phyloP scores from a whole-genome alignment of 2,329 filamentous ascomycete genomes.

The Parascedosporium putredinis region DNA sequence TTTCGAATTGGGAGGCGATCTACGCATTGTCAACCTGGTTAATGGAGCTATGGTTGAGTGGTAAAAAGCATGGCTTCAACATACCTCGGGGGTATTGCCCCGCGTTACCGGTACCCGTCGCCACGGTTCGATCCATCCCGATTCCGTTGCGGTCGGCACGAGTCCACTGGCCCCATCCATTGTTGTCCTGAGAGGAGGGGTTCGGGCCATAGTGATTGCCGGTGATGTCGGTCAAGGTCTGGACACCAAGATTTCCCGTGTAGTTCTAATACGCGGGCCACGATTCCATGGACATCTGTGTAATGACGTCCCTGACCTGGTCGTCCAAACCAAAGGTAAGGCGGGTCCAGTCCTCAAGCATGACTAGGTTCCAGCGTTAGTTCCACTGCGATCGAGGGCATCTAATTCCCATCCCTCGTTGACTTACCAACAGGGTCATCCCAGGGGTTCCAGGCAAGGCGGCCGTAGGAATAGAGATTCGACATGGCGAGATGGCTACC shows the following conservation, averaged over 20 bases:
- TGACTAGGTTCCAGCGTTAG: constrained; percentile 10
- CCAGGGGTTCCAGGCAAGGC: constrained; percentile 53
- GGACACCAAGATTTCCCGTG: constrained; percentile 58
- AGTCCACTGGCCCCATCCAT: constrained; percentile 64
- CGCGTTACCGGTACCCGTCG: constrained; percentile 54
- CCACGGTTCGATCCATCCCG: constrained; percentile 62
- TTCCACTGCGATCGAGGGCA: no score
- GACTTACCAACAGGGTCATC: constrained; percentile 19
- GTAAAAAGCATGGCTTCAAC: neutral
- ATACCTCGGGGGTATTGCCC: constrained; percentile 56
- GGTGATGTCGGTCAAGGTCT: constrained; percentile 58
- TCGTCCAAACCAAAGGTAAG: constrained; percentile 51
- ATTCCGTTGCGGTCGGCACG: constrained; percentile 48
- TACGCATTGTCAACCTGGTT: neutral
- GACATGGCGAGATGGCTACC: constrained; percentile 61
- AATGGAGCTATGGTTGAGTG: neutral
- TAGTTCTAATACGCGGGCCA: constrained; percentile 66
- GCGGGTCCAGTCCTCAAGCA: constrained; percentile 56
- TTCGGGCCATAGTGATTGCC: constrained; percentile 59
- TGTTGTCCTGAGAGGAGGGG: constrained; percentile 54
- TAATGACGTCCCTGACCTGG: constrained; percentile 45
- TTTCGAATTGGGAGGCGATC: constrained; percentile 42
- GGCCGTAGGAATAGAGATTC: constrained; percentile 60
- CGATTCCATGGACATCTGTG: constrained; percentile 53
- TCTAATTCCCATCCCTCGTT: neutral